Base-by-base conservation (phyloP, 192 early-diverging fungal species). In the Phycomyces blakesleeanus region DNA sequence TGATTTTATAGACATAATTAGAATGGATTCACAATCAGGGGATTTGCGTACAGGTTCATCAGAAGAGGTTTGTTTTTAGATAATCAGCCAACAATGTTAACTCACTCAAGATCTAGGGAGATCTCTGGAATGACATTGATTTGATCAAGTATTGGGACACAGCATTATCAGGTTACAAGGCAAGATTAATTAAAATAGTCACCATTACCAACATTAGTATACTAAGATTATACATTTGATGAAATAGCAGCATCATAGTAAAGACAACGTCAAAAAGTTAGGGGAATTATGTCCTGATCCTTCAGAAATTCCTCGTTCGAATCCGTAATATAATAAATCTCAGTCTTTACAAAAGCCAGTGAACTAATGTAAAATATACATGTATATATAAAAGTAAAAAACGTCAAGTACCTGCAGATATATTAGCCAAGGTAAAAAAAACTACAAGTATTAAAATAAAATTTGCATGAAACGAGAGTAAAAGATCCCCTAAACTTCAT, bases 131-230 rank as follows among this genome's bases (percentile, higher is more conserved):
- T 21, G 61, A 63, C 37, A 21, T 63, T 22, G 61, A 63, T 9
- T 37, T 63, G 29, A 21, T 63, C 20, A 44, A 51, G 27, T 63
- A 63, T 29, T 63, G 61, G 61, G 29, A 53, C 20, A 16, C 49
- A 5, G 26, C 51, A 25, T 14, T 63, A 10, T 40, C 18, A 8
- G 51, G 51, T 40, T 63, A 63, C 51, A 62, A 62, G 39, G 61
- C 51, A 62, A 15, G 44, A 22, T 21, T 16, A n/a, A 12, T 20
- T 24, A 18, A 2, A 21, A 39, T 21, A 40, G 10, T 38, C 18
- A 24, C 11, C 10, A 34, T 34, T 34, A 34, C 29, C 7, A 34
- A 2, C 29, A 34, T 34, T 34, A 34, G 29, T 34, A 34, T 34
- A 7, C 29, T 5, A 34, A 34, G 7, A 34, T 34, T 34, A 7